Evolutionary conservation across 768 basidiomycete genomes (phyloP).

Genomic region (Daedaleopsis nitida): DNA sequence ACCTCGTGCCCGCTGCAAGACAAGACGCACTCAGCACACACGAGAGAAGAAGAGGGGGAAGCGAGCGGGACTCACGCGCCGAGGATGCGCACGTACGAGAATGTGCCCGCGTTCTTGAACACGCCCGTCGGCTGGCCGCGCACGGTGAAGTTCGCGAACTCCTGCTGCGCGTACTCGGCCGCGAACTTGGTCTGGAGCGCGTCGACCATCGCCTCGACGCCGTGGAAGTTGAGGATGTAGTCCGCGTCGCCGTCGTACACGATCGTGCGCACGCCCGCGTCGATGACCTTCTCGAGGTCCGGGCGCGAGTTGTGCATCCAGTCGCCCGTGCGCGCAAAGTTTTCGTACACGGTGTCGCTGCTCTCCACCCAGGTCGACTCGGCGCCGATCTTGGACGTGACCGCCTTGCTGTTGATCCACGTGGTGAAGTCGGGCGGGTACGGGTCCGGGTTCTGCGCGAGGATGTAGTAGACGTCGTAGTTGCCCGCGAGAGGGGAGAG

Average conservation of each 20-base stretch:
- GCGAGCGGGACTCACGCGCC: slow-evolving; percentile 26
- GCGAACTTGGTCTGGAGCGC: slow-evolving; percentile 50
- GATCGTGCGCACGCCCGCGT: slow-evolving; percentile 55
- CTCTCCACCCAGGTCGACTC: slow-evolving; percentile 44
- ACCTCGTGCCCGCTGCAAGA: slow-evolving; percentile 32
- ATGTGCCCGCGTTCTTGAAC: slow-evolving; percentile 60
- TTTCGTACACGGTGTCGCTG: slow-evolving; percentile 44
- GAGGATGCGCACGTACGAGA: slow-evolving; percentile 56
- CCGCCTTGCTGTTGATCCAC: slow-evolving; percentile 32
- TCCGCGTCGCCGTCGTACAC: slow-evolving; percentile 64
- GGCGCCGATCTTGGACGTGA: slow-evolving; percentile 43
- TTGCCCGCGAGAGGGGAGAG: slow-evolving; percentile 54
- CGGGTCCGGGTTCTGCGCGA: slow-evolving; percentile 42
- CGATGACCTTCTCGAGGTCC: slow-evolving; percentile 56
- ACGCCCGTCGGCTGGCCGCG: slow-evolving; percentile 50
- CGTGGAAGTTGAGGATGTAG: slow-evolving; percentile 55
- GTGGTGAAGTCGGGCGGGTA: slow-evolving; percentile 44
- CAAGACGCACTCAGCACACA: background rate
- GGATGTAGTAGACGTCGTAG: slow-evolving; percentile 59
- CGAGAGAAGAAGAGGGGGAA: background rate
- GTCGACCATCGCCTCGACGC: slow-evolving; percentile 60
- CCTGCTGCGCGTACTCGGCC: slow-evolving; percentile 41
- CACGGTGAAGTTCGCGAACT: slow-evolving; percentile 52
- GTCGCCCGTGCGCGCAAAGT: slow-evolving; percentile 54
- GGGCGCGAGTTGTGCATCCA: slow-evolving; percentile 57